Percentiles rank a stretch among this genome's conserved stretches.
These are phyloP conservation scores for Mycosarcoma maydis DNA, from an alignment of 1,284 basidiomycete genomes.

Conservation along the genomic window DNA sequence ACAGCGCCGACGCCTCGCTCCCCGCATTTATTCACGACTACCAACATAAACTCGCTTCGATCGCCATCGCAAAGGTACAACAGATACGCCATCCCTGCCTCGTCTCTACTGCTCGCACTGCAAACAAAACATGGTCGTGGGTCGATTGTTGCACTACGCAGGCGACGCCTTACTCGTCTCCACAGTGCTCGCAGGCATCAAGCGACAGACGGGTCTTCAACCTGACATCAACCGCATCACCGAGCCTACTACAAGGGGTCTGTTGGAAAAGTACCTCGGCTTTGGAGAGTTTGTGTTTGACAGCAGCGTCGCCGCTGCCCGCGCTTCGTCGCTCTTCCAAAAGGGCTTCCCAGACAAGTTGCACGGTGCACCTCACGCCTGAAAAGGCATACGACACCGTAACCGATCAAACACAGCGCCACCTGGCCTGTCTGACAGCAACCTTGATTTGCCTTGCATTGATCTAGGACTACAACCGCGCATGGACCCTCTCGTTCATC, in stretches of 20 bases:
- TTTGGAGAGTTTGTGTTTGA: slow-evolving; percentile 88
- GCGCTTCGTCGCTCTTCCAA: slow-evolving; percentile 50
- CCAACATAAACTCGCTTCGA: no score
- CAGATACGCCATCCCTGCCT: no score
- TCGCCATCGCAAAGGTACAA: no score
- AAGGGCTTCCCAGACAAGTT: slow-evolving; percentile 26
- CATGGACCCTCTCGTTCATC: no score
- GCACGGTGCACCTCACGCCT: slow-evolving; percentile 8
- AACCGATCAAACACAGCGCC: neutral
- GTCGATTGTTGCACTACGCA: slow-evolving; percentile 83
- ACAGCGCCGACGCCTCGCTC: no score
- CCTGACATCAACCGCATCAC: slow-evolving; percentile 53
- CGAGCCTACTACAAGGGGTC: slow-evolving; percentile 76
- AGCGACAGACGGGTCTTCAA: slow-evolving; percentile 72
- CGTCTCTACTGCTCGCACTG: no score
- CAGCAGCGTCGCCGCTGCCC: slow-evolving; percentile 54
- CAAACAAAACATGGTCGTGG: slow-evolving; percentile 68
- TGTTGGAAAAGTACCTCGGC: slow-evolving; percentile 83
- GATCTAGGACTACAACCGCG: no score
- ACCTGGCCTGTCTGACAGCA: no score
- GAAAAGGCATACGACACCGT: neutral
- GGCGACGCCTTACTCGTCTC: slow-evolving; percentile 86
- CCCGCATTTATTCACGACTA: no score
- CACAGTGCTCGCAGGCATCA: slow-evolving; percentile 88
- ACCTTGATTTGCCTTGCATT: no score